A percentile compares a stretch with the other conserved stretches of the same genome.
These are phyloP conservation scores for Neofusicoccum ribis DNA, from an alignment of 2,329 filamentous ascomycete genomes.

Conservation along the genomic window DNA sequence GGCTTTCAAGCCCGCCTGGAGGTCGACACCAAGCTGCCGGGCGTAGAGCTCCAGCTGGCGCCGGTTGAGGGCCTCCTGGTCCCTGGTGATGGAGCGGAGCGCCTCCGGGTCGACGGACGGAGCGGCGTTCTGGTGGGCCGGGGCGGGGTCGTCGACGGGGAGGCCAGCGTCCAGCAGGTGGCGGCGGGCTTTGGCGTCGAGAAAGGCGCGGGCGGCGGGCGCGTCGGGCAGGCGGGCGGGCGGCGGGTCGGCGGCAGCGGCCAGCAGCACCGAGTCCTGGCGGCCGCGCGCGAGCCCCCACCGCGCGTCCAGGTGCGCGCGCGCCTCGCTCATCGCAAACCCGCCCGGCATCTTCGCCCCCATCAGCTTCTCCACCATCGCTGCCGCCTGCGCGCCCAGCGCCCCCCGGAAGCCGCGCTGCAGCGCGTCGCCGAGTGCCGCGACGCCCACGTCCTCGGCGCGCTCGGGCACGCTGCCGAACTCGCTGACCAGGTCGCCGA, in stretches of 20 bases:
- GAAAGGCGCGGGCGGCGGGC: slow-evolving; percentile 21
- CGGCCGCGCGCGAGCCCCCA: slow-evolving; percentile 22
- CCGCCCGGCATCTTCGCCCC: slow-evolving; percentile 23
- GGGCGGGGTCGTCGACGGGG: not conserved
- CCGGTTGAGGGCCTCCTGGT: slow-evolving; percentile 22
- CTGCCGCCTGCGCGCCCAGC: slow-evolving; percentile 31
- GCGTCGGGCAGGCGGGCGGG: slow-evolving; percentile 21
- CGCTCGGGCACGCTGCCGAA: slow-evolving; percentile 44
- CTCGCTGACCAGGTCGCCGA: slow-evolving; percentile 44
- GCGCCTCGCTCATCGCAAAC: slow-evolving; percentile 19
- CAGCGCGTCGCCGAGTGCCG: slow-evolving; percentile 33
- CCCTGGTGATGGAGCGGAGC: slow-evolving; percentile 22
- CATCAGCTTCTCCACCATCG: slow-evolving; percentile 22
- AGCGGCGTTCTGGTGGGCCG: slow-evolving; percentile 1
- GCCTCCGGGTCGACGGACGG: slow-evolving; percentile 22
- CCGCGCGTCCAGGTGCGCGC: slow-evolving; percentile 20
- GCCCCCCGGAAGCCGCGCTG: slow-evolving; percentile 33
- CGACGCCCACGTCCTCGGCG: slow-evolving; percentile 41
- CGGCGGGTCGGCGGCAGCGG: slow-evolving; percentile 20
- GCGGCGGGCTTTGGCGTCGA: slow-evolving; percentile 17
- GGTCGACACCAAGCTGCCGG: slow-evolving; percentile 22
- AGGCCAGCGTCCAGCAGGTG: slow-evolving; percentile 17
- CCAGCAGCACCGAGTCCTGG: slow-evolving; percentile 24
- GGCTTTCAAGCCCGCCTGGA: slow-evolving; percentile 19
- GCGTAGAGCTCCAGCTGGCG: slow-evolving; percentile 23